Evolutionary conservation across 2,329 filamentous ascomycete species (phyloP), one percentile per base, ranked within the genome.

Genomic region (Leptographium procerum): DNA sequence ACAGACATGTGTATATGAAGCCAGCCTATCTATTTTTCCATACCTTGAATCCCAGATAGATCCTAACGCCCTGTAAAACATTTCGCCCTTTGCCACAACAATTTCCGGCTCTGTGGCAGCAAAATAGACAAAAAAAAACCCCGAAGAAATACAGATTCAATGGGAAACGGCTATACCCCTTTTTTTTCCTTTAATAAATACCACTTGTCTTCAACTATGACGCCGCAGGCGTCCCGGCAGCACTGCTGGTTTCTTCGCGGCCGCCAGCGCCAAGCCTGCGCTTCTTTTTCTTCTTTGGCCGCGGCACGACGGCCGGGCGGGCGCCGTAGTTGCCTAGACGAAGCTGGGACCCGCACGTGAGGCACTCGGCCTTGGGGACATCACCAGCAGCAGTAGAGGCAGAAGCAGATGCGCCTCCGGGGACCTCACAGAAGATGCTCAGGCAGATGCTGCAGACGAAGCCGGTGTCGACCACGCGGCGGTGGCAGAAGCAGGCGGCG

Each of bases 401-500:
- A 6, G 36, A 8, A 9, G 36, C 9, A 28, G 22, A n/a, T n/a
- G n/a, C n/a, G 43, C 36, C 26, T 11, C 14, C 24, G 8, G 60
- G 56, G 29, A 79, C 70, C 65, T 82, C 77, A 73, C 91, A 96
- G 70, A 95, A 96, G 66, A 95, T 99, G 71, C 89, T 95, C 51
- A 99, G 77, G 69, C 94, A 99, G 65, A 99, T 91, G 61, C 89
- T 95, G 76, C 94, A 99, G 43, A 99, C 92, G 69, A 89, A 99
- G 10, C 91, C 94, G 1, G 91, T 84, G 71, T 96, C 90, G 50
- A 99, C 87, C 24, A 97, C 90, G 40, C 83, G 84, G 55, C 92
- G 81, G 73, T 99, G 94, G 70, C 94, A 99, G 74, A 99, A 99
- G 70, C 94, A 99, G 4, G 94, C 94, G n/a, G 95, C 92, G 50